A percentile compares a stretch with the other conserved stretches of the same genome.
phyloP scores from a whole-genome alignment of 2,329 filamentous ascomycete species.

The Pyricularia sp. region DNA sequence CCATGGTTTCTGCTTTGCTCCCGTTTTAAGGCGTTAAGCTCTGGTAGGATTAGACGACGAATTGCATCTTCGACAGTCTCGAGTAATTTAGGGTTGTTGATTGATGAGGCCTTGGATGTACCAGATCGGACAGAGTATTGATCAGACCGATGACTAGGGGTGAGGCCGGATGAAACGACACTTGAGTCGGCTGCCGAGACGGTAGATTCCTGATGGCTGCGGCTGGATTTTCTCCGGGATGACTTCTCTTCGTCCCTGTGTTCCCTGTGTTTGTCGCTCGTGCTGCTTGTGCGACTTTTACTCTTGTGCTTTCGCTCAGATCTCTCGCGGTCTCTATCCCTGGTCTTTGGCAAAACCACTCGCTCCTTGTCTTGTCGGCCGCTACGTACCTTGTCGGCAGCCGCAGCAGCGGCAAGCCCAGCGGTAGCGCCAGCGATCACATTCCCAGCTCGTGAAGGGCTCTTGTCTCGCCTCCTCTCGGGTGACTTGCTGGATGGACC shows the following conservation, averaged over 20 bases:
- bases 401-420: constrained; percentile 26
- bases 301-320: constrained; percentile 39
- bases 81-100: constrained; percentile 85
- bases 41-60: constrained; percentile 78
- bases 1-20: constrained; percentile 71
- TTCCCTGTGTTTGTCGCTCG: constrained; percentile 33
- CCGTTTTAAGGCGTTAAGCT: constrained; percentile 83
- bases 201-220: constrained; percentile 40
- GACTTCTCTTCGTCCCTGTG: constrained; percentile 31
- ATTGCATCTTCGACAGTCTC: constrained; percentile 93
- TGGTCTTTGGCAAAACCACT: constrained; percentile 18
- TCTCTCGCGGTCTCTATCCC: constrained; percentile 32
- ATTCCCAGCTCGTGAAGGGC: constrained; percentile 29
- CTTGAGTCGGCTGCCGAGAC: constrained; percentile 46
- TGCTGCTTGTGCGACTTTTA: constrained; percentile 41
- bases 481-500: constrained; percentile 28
- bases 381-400: constrained; percentile 34
- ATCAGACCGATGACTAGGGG: constrained; percentile 47
- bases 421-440: constrained; percentile 27
- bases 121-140: constrained; percentile 42
- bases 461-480: constrained; percentile 28
- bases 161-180: constrained; percentile 41
- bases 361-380: constrained; percentile 34
- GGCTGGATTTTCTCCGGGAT: constrained; percentile 37
- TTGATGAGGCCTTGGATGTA: constrained; percentile 52